These are phyloP conservation scores for Lyophyllum semitale DNA, from an alignment of 768 basidiomycete genomes.

Conservation along the genomic window DNA sequence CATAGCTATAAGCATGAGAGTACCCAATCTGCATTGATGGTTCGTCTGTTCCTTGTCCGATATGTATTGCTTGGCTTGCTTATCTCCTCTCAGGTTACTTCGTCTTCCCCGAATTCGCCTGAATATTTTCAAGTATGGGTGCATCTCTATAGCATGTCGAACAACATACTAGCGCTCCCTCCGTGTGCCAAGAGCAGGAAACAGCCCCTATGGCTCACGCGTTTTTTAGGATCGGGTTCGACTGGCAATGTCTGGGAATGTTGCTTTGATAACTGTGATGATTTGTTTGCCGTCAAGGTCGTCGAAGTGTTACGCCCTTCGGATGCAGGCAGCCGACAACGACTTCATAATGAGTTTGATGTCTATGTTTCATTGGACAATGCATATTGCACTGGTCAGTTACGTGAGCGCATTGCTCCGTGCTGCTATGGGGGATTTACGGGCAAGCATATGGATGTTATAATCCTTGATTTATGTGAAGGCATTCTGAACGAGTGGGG, in stretches of 20 bases:
- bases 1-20: no score
- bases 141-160: no score
- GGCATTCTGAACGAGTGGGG: slow-evolving; percentile 18
- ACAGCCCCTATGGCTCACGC: slow-evolving; percentile 20
- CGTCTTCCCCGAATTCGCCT: no score
- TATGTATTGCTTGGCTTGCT: no score
- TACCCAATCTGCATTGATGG: no score
- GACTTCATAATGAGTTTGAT: slow-evolving; percentile 20
- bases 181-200: slow-evolving; percentile 13
- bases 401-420: slow-evolving; percentile 17
- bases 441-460: slow-evolving; percentile 14
- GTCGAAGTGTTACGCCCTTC: slow-evolving; percentile 15
- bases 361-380: slow-evolving; percentile 18
- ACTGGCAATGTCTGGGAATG: slow-evolving; percentile 24
- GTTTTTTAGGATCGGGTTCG: slow-evolving; percentile 18
- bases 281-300: slow-evolving; percentile 18
- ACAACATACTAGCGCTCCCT: slow-evolving; percentile 16
- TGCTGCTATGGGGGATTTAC: slow-evolving; percentile 21
- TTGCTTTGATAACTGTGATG: slow-evolving; percentile 16
- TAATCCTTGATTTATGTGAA: slow-evolving; percentile 22
- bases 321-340: slow-evolving; percentile 15
- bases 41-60: no score
- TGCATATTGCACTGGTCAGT: slow-evolving; percentile 17
- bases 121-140: no score
- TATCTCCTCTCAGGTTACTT: no score